Percentiles rank a stretch among this genome's conserved stretches.
phyloP scores from a whole-genome alignment of 345 rosid genomes.

The Eucalyptus erythrocorys region DNA sequence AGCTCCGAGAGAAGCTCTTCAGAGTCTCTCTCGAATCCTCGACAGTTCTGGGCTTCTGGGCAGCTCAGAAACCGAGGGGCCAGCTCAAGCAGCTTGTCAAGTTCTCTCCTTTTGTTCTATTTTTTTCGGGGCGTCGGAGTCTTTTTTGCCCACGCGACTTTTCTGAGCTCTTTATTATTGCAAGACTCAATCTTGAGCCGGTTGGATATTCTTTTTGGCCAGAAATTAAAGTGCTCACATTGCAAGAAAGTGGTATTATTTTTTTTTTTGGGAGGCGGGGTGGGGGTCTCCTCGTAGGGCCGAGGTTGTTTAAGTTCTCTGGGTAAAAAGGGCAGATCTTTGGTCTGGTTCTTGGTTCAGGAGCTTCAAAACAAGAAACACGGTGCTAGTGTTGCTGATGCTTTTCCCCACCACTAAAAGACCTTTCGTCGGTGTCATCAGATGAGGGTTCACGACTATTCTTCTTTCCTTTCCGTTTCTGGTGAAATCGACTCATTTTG shows the following conservation, averaged over 20 bases:
- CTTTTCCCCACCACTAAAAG: not conserved
- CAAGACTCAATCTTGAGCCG: not conserved
- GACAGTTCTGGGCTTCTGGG: not conserved
- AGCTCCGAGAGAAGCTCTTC: not conserved
- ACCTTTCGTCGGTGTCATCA: not conserved
- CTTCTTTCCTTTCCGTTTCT: not conserved
- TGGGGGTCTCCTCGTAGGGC: not conserved
- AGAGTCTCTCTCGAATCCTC: not conserved
- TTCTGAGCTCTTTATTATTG: not conserved
- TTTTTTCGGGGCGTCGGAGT: not conserved
- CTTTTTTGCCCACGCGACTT: not conserved
- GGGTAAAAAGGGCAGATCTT: not conserved
- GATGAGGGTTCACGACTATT: not conserved
- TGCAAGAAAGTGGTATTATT: not conserved
- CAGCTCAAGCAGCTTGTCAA: not conserved
- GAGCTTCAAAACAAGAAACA: not conserved
- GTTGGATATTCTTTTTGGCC: not conserved
- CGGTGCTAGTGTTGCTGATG: not conserved
- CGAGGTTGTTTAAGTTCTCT: not conserved
- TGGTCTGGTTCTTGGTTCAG: not conserved
- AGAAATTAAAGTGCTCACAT: not conserved
- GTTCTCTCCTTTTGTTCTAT: not conserved
- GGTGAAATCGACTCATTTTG: not conserved
- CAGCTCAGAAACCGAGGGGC: not conserved
- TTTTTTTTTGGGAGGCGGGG: not conserved